A percentile compares a stretch with the other conserved stretches of the same genome.
Evolutionary conservation across 371 early-diverging fungal genomes (phyloP).

Genomic region (Lichtheimia hyalospora): DNA sequence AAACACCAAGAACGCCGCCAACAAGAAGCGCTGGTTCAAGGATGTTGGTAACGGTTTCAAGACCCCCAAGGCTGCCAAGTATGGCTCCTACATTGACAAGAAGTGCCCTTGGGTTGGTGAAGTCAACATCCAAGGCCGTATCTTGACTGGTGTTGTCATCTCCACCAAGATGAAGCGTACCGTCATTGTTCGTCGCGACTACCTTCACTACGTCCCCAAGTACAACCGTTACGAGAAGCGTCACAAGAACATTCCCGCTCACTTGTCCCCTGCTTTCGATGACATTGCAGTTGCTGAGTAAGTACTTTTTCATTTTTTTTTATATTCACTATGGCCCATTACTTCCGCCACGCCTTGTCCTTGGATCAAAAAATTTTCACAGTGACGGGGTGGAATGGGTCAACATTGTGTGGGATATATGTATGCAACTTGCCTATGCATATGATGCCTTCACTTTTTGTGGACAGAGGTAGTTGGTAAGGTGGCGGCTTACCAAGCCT

Average conservation of each 20-base stretch:
- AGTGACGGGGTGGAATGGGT: no score
- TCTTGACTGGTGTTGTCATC: conserved; percentile 95
- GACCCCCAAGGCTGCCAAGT: conserved; percentile 98
- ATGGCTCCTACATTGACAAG: conserved; percentile 98
- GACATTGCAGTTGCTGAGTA: conserved; percentile 75
- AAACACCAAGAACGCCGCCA: conserved; percentile 82
- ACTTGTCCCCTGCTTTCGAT: conserved; percentile 98
- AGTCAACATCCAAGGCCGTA: conserved; percentile 98
- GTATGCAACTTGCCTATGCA: no score
- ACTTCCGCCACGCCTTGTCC: neutral
- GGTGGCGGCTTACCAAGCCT: conserved; percentile 65
- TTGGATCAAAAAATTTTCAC: neutral
- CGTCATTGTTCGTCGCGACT: conserved; percentile 97
- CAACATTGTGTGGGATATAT: neutral
- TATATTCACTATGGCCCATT: conserved; percentile 12
- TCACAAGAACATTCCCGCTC: conserved; percentile 99
- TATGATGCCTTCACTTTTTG: neutral
- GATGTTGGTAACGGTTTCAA: conserved; percentile 99
- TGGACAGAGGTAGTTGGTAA: conserved; percentile 62
- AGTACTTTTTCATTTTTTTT: conserved; percentile 23
- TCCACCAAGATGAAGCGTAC: conserved; percentile 99
- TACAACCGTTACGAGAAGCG: conserved; percentile 99
- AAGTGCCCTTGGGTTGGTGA: conserved; percentile 99
- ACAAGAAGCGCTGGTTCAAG: conserved; percentile 91
- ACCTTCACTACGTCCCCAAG: conserved; percentile 99